Evolutionary conservation across 2,329 filamentous ascomycete species (phyloP), one percentile per base, ranked within the genome.

Genomic region (Calonectria pauciramosa): DNA sequence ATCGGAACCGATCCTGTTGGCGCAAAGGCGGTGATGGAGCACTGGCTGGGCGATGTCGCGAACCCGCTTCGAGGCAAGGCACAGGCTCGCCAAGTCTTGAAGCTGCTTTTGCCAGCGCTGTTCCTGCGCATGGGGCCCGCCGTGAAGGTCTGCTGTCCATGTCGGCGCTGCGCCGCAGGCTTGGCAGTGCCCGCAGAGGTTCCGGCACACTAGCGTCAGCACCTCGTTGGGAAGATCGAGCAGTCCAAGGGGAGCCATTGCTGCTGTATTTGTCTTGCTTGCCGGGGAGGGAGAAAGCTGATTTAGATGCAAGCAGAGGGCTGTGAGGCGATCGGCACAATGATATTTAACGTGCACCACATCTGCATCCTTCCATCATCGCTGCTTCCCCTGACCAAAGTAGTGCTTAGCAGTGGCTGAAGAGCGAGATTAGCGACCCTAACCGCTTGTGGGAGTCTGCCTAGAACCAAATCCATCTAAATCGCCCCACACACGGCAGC

Each of bases 21-120:
- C 36, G 23, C 23, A 34, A 14, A 63, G 56, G n/a, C 26, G 23
- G 26, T 63, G 56, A 18, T 63, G 16, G 18, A 63, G 56, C 5
- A 63, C 32, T 18, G 56, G 56, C 36, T 63, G 56, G 36, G 56
- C 56, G n/a, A 63, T 63, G 14, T 63, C 56, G 34, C 56, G 56
- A 26, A 41, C 18, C 16, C 56, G 56, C 56, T 41, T 63, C 18
- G 56, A 41, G 16, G 23, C 36, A 30, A 41, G 56, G 34, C 56
- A 63, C 26, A 63, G 56, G 36, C 26, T 63, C 8, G 56, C 56
- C 56, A 63, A 41, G 8, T 41, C 34, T 20, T 38, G 23, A 16
- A 18, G 8, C 34, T 41, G 23, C 34, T 38, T 38, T n/a, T 63
- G 9, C 14, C n/a, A n/a, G 11, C 34, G 56, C 23, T 41, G 56